These are phyloP conservation scores for Fomitopsis betulina DNA, from an alignment of 1,284 basidiomycete species.

Conservation along the genomic window DNA sequence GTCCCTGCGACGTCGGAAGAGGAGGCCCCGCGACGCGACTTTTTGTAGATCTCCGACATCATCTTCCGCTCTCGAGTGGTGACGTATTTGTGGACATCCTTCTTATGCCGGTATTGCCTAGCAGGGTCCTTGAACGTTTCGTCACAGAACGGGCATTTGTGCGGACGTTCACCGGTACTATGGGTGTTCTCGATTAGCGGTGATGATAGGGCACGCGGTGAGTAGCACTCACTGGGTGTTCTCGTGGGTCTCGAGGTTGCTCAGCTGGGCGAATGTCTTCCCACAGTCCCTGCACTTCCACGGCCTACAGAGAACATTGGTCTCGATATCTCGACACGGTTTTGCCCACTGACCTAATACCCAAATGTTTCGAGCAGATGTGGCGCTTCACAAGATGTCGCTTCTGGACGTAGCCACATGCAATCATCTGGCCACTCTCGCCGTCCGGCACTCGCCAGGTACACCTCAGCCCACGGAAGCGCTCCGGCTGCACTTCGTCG, in stretches of 20 bases:
- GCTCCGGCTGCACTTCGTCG: slow-evolving; percentile 12
- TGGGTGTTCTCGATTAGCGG: slow-evolving; percentile 4
- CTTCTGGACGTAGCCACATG: slow-evolving; percentile 51
- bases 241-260: slow-evolving; percentile 54
- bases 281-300: slow-evolving; percentile 51
- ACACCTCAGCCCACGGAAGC: slow-evolving; percentile 18
- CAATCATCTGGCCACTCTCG: slow-evolving; percentile 5
- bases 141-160: slow-evolving; percentile 51
- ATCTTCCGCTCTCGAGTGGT: slow-evolving; percentile 33
- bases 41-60: slow-evolving; percentile 1
- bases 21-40: slow-evolving; percentile 5
- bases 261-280: slow-evolving; percentile 57
- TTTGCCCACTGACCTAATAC: slow-evolving; percentile 45
- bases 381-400: slow-evolving; percentile 68
- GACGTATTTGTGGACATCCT: slow-evolving; percentile 46
- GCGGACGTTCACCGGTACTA: slow-evolving; percentile 53
- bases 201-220: slow-evolving; percentile 2
- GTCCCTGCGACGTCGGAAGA: slow-evolving; percentile 2
- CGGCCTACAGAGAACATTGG: slow-evolving; percentile 33
- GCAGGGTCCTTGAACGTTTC: slow-evolving; percentile 60
- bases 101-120: slow-evolving; percentile 55
- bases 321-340: slow-evolving; percentile 1
- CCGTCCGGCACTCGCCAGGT: slow-evolving; percentile 18
- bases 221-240: slow-evolving; percentile 50
- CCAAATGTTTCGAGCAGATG: slow-evolving; percentile 57